Evolutionary conservation across 2,329 filamentous ascomycete species (phyloP).

Genomic region (Botrytis deweyae): DNA sequence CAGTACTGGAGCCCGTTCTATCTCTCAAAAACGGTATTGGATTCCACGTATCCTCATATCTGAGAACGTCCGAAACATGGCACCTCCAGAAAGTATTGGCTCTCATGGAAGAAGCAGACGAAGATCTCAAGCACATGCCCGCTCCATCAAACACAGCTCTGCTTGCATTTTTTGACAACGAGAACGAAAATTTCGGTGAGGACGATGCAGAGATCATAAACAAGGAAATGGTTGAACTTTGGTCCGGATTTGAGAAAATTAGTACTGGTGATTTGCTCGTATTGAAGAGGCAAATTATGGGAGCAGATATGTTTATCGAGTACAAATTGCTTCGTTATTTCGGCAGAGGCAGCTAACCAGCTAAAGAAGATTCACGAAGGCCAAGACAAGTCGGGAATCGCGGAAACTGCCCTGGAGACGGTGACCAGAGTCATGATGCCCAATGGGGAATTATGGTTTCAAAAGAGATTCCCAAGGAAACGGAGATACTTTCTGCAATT

Average conservation of each 20-base stretch:
- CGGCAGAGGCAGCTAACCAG: not conserved
- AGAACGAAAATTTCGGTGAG: not conserved
- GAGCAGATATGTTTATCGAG: not conserved
- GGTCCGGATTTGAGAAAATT: not conserved
- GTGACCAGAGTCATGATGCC: not conserved
- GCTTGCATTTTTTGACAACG: not conserved
- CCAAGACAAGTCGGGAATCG: not conserved
- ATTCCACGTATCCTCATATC: not conserved
- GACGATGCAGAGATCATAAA: not conserved
- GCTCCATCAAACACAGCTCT: not conserved
- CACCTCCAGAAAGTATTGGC: not conserved
- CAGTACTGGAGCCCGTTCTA: not conserved
- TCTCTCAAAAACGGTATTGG: not conserved
- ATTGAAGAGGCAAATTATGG: not conserved
- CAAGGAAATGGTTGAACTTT: not conserved
- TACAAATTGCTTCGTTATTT: not conserved
- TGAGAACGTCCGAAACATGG: not conserved
- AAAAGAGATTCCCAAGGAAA: not conserved
- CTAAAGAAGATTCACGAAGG: not conserved
- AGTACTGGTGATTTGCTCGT: fast-evolving
- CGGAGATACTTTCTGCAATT: not conserved
- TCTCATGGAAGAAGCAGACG: not conserved
- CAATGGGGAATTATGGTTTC: not conserved
- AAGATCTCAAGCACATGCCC: fast-evolving
- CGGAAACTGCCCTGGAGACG: fast-evolving